Base-by-base conservation (phyloP, 306 rosid genomes). In the Dryas alaskensis region DNA sequence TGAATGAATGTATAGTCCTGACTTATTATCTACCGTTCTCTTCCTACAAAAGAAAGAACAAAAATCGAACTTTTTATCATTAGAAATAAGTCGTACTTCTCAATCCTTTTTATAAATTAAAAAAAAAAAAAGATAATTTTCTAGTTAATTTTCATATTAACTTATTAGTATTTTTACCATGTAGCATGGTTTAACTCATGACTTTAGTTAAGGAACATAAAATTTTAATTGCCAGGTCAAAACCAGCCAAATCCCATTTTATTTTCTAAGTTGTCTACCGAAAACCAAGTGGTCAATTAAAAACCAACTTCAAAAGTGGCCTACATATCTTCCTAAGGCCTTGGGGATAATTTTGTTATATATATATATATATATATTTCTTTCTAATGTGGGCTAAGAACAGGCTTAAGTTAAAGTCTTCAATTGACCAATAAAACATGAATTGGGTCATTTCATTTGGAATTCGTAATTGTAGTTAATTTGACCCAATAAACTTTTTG, bases 251-350 rank as follows among this genome's bases (percentile, higher is more conserved):
- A 50, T 51, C 10, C 17, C 27, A 10, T 62, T 54, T 25, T 52
- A 0, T 17, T n/a, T 50, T 68, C 44, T 60, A 54, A 13, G 49
- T 70, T 70, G 59, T 63, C 71, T 44, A 37, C 50, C 60, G 54
- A 62, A 61, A 77, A 71, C 72, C 25, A 31, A 9, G 13, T 37
- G 44, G 46, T 6, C n/a, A 44, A 62, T 45, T 8, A 10, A 50
- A 76, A 64, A 37, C 22, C 25, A 12, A 42, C 57, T 17, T 13
- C 16, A 45, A 75, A 43, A 66, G 22, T 4, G 64, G 63, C 63
- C 63, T 14, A 51, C 16, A 51, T 51, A 69, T 69, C 73, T 69
- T 10, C 40, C 17, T 37, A 5, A 45, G 37, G 37, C 37, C 37
- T 31, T 31, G 2, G 37, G 37, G 37, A 31, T 31, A 31, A 1